A percentile compares a stretch with the other conserved stretches of the same genome.
Conservation (phyloP, 2,329 filamentous ascomycete genomes). For the Metarhizium guizhouense region DNA sequence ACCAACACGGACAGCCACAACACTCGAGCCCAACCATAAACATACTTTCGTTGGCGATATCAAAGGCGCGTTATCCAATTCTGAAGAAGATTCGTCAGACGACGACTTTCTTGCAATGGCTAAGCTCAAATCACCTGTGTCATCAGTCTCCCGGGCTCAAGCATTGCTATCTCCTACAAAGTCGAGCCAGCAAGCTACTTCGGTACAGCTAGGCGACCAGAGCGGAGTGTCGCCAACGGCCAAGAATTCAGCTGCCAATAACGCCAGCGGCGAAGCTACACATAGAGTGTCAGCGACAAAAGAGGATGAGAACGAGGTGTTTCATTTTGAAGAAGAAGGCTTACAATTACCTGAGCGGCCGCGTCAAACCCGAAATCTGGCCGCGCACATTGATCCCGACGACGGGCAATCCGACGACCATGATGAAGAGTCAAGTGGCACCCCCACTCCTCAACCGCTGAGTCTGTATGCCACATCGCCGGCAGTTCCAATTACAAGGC, state of each 20-base stretch:
- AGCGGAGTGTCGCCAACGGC: background rate
- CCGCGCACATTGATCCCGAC: slow-evolving; percentile 12
- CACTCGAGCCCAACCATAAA: background rate
- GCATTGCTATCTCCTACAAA: slow-evolving; percentile 12
- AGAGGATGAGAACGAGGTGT: slow-evolving; percentile 31
- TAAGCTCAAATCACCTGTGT: slow-evolving; percentile 9
- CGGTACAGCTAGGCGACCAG: background rate
- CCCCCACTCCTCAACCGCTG: background rate
- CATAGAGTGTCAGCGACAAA: background rate
- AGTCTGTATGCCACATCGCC: slow-evolving; percentile 34
- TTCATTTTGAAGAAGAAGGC: slow-evolving; percentile 34
- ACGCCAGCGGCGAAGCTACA: background rate
- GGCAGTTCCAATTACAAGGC: slow-evolving; percentile 27
- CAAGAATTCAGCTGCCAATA: background rate
- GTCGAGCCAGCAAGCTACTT: slow-evolving; percentile 11
- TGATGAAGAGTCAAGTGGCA: background rate
- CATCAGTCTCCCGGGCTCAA: background rate
- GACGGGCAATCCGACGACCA: slow-evolving; percentile 16
- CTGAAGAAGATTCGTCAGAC: slow-evolving; percentile 27
- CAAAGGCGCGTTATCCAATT: slow-evolving; percentile 2
- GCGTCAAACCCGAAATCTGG: background rate
- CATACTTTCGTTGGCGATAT: background rate
- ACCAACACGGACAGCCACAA: background rate
- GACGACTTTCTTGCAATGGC: slow-evolving; percentile 33
- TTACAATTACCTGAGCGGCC: slow-evolving; percentile 16